Evolutionary conservation across 2,329 filamentous ascomycete genomes (phyloP).

Genomic region (Hypoxylon rubiginosum): DNA sequence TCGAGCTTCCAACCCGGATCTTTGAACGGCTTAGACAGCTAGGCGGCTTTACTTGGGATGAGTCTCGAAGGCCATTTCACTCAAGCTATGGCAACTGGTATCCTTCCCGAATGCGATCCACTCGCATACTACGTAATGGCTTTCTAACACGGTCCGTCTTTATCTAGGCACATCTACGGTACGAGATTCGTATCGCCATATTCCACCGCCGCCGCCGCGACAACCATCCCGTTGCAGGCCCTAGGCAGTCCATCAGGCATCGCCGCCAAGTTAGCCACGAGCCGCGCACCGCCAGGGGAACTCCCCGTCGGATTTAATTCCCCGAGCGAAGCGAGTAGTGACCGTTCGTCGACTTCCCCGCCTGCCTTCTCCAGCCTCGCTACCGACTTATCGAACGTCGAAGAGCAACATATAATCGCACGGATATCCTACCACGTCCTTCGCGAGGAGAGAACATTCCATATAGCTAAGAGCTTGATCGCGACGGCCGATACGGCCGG

Average conservation of each 20-base stretch:
- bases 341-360: slow-evolving; percentile 56
- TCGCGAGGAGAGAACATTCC: slow-evolving; percentile 87
- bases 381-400: slow-evolving; percentile 67
- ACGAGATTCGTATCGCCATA: slow-evolving; percentile 68
- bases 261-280: slow-evolving; percentile 58
- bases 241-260: slow-evolving; percentile 60
- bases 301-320: slow-evolving; percentile 53
- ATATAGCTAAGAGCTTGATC: slow-evolving; percentile 81
- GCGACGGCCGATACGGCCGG: slow-evolving; percentile 78
- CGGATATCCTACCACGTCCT: slow-evolving; percentile 85
- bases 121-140: slow-evolving; percentile 27
- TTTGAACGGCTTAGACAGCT: slow-evolving; percentile 81
- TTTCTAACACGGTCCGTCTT: slow-evolving; percentile 40
- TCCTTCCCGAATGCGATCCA: slow-evolving; percentile 32
- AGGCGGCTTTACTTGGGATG: slow-evolving; percentile 82
- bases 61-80: slow-evolving; percentile 69
- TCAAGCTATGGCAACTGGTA: slow-evolving; percentile 91
- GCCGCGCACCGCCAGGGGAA: slow-evolving; percentile 61
- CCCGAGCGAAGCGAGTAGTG: slow-evolving; percentile 57
- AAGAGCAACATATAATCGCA: slow-evolving; percentile 77
- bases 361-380: slow-evolving; percentile 53
- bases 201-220: slow-evolving; percentile 62
- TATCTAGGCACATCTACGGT: slow-evolving; percentile 74
- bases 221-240: slow-evolving; percentile 59
- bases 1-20: slow-evolving; percentile 75